Base-by-base conservation (phyloP, 2,329 filamentous ascomycete species). In the Clarireedia sp. region DNA sequence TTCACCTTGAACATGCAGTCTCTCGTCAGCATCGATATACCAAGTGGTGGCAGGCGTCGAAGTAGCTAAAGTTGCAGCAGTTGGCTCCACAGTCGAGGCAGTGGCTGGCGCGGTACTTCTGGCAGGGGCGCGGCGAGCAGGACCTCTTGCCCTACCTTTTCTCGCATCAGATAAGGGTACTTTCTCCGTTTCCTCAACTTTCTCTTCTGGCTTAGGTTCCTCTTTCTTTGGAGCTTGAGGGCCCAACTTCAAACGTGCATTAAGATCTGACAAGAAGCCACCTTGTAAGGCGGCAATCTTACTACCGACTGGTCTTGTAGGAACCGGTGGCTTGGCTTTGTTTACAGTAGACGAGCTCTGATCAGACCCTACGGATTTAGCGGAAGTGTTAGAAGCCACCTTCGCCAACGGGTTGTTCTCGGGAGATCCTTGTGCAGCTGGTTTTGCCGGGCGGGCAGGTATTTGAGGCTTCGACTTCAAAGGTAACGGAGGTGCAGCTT, bases 281-380 rank as follows among this genome's bases (percentile, higher is more conserved):
- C 89, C 89, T 71, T 95, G 90, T 33, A 99, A 75, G 23, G 89
- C 87, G 16, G 91, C 90, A 68, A 99, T 95, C 75, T 97, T 97
- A 64, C 83, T 82, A 9, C 89, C 89, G 44, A 79, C 78, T 2
- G 90, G 89, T 46, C 90, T 83, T 14, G 85, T 80, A 10, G 94
- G 91, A 2, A 97, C 80, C 0, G 83, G 80, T 4, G 94, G 91
- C 69, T 96, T 97, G n/a, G 81, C 72, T 68, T 90, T 95, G 12
- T 77, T 69, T 16, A 74, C 69, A 1, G 73, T 68, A 47, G 76
- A 72, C 3, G 73, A 68, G 21, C 75, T 72, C 57, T 75, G 70
- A 26, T 71, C 70, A 9, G 70, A 65, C 43, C 60, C 65, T 66
- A 56, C 68, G 67, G 67, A 68, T 46, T 65, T 67, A 8, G 65